A percentile compares a stretch with the other conserved stretches of the same genome.
Evolutionary conservation across 441 rosid species (phyloP).

Genomic region (Omphalea diandra): DNA sequence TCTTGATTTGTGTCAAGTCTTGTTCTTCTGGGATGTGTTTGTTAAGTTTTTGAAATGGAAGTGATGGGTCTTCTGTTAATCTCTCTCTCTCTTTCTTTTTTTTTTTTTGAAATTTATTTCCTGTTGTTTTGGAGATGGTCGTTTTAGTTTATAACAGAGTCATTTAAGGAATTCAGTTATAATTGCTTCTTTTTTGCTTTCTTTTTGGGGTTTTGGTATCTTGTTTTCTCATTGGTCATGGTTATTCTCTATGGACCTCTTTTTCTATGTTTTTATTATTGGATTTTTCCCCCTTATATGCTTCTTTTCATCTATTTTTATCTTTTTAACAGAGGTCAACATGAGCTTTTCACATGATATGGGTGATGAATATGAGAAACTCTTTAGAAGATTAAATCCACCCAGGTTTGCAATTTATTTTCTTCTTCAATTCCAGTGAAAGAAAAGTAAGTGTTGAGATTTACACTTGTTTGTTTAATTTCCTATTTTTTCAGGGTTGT

Average conservation of each 20-base stretch:
- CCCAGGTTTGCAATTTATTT: constrained; percentile 51
- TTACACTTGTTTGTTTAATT: neutral
- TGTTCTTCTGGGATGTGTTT: neutral
- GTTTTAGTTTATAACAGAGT: too few relatives aligned
- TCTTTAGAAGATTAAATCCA: constrained; percentile 79
- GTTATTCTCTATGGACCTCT: constrained; percentile 16
- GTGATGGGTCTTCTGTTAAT: neutral
- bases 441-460: neutral
- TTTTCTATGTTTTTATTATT: constrained; percentile 19
- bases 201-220: constrained; percentile 13
- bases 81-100: too few relatives aligned
- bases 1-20: constrained; percentile 12
- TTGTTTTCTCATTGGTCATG: constrained; percentile 29
- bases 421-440: constrained; percentile 6
- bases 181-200: constrained; percentile 8
- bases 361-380: constrained; percentile 81
- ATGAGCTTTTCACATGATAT: constrained; percentile 61
- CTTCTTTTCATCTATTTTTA: constrained; percentile 13
- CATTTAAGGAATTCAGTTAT: constrained; percentile 7
- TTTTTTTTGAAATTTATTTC: too few relatives aligned
- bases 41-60: neutral
- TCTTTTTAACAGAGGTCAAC: constrained; percentile 50
- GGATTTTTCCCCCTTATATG: constrained; percentile 22
- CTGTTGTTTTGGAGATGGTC: constrained; percentile 12
- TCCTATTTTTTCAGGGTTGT: constrained; percentile 50